Percentiles rank a stretch among this genome's conserved stretches.
Conservation (phyloP, 2,329 filamentous ascomycete species). For the Aspergillus pseudoviridinutans region DNA sequence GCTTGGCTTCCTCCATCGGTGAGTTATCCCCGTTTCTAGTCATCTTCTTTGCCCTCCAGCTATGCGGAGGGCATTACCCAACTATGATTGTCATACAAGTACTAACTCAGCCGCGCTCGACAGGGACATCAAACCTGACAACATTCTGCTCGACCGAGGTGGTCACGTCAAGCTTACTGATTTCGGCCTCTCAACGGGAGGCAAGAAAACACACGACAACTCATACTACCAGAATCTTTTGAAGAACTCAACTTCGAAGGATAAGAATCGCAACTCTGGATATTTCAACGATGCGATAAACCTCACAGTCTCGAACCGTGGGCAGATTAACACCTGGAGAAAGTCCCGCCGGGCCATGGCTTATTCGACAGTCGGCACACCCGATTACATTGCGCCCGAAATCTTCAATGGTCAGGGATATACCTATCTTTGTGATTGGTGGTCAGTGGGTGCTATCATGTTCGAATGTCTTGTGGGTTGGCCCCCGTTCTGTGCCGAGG, state of each 20-base stretch:
- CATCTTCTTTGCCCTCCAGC: neutral
- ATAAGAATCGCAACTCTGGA: conserved; percentile 83
- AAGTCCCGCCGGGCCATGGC: conserved; percentile 93
- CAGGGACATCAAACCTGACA: conserved; percentile 98
- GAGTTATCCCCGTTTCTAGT: conserved; percentile 32
- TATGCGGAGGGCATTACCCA: neutral
- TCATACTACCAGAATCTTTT: conserved; percentile 97
- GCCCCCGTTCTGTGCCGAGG: conserved; percentile 98
- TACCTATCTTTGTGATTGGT: conserved; percentile 97
- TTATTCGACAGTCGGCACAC: conserved; percentile 96
- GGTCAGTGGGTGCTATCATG: conserved; percentile 98
- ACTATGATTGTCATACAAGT: conserved; percentile 12
- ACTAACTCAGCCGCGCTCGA: neutral
- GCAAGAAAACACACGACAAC: conserved; percentile 96
- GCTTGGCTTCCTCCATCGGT: conserved; percentile 97
- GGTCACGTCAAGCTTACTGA: conserved; percentile 98
- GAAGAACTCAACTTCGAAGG: conserved; percentile 67
- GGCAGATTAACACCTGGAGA: conserved; percentile 98
- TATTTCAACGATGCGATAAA: conserved; percentile 93
- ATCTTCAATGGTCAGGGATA: conserved; percentile 97
- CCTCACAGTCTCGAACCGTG: conserved; percentile 93
- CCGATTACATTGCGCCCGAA: conserved; percentile 97
- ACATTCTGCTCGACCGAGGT: conserved; percentile 90
- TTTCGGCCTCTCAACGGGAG: conserved; percentile 95
- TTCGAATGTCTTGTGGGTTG: conserved; percentile 98